phyloP scores from a whole-genome alignment of 2,329 filamentous ascomycete species.

The Pseudocercospora fuligena region DNA sequence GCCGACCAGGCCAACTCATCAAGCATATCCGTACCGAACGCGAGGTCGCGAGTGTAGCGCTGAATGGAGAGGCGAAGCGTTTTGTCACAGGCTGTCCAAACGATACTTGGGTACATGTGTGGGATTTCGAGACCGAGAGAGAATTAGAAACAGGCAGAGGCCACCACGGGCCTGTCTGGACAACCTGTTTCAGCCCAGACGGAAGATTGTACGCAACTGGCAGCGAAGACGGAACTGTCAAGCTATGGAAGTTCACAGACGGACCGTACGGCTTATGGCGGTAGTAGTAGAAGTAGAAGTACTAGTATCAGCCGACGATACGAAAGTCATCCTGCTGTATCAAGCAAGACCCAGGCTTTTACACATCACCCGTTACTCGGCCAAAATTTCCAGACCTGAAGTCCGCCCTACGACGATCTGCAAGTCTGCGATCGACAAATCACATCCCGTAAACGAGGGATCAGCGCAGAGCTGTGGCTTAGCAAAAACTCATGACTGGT shows the following conservation, averaged over 20 bases:
- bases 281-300: conserved; percentile 36
- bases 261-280: conserved; percentile 70
- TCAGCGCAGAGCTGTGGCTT: conserved; percentile 7
- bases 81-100: conserved; percentile 89
- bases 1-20: conserved; percentile 68
- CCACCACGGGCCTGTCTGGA: conserved; percentile 97
- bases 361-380: not conserved
- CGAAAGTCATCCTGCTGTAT: not conserved
- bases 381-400: not conserved
- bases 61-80: conserved; percentile 80
- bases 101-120: conserved; percentile 96
- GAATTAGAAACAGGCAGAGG: conserved; percentile 94
- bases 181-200: conserved; percentile 89
- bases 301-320: not conserved
- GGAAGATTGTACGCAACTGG: conserved; percentile 95
- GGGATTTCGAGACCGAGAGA: conserved; percentile 80
- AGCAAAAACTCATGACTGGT: not conserved
- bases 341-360: not conserved
- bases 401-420: not conserved
- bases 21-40: conserved; percentile 82
- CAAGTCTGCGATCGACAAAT: conserved; percentile 1
- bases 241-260: conserved; percentile 75
- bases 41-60: conserved; percentile 86
- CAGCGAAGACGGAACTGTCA: conserved; percentile 96
- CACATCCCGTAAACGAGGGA: not conserved